Evolutionary conservation across 768 basidiomycete genomes (phyloP), one percentile per base, ranked within the genome.

Genomic region (Russula sp.): DNA sequence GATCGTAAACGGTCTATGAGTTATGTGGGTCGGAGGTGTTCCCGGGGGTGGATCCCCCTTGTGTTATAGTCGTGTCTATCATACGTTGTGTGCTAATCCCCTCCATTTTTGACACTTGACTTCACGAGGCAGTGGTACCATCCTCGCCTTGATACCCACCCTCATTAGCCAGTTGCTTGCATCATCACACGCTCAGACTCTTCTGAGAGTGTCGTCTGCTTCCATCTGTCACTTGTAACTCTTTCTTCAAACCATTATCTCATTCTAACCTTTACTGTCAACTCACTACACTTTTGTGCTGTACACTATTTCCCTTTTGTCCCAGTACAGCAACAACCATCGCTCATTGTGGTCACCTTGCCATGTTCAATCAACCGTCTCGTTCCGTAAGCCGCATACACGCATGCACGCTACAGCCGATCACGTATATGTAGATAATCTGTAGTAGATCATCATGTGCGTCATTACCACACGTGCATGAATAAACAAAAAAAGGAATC

Each of bases 1-100:
- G 71, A 80, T 87, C 18, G 67, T 73, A 44, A 64, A 57, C 16
- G 38, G 50, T 34, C 28, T 57, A 54, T 67, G 49, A 65, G 50
- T 50, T 24, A 38, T 6, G 3, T 11, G 28, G 16, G 18, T 30
- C 20, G 4, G 42, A 42, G 20, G 2, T n/a, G 44, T n/a, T n/a
- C 9, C 44, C 44, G 20, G n/a, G 44, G 46, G 46, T 30, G 26
- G 26, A 8, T 30, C 28, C 26, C 28, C 28, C 26, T 59, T 54
- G 51, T 9, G 16, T 54, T 26, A 34, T 13, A 22, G 26, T 50
- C 49, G 11, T 50, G 13, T 53, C 57, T 44, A 52, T 49, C 28
- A n/a, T 59, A 34, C 44, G 53, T 28, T 44, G 42, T 44, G 50
- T 51, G 56, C 50, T 51, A 42, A 63, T 34, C 50, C 54, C 26